Base-by-base conservation (phyloP, 2,329 filamentous ascomycete genomes). In the Arthrobotrys sphaeroides region DNA sequence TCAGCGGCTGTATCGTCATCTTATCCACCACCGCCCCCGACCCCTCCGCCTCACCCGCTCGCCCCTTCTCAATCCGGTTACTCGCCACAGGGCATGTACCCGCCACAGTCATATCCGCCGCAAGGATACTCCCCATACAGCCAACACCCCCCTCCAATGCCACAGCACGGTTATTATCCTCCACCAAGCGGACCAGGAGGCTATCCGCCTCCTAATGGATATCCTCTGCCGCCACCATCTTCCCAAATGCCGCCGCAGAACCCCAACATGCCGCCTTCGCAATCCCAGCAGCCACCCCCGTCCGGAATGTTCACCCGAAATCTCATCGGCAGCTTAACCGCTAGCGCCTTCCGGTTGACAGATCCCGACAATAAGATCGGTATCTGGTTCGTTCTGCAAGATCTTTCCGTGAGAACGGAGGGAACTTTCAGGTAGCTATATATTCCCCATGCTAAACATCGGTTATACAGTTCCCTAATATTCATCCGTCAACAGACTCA, bases 361-460 rank as follows among this genome's bases (percentile, higher is more conserved):
- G 94, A 98, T 78, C 88, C 89, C 0, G 85, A 91, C 13, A 90
- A 92, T 78, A 91, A 92, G 81, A 89, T 92, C 59, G 94, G 94
- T 1, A 93, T 97, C 78, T 99, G 94, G 94, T 99, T 99, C 80
- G 91, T 99, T 49, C 85, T 98, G 62, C 94, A 97, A 82, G 95
- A 99, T 83, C 85, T 99, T 45, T 97, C 93, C 80, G 94, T 99
- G 31, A 88, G 95, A 49, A 97, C 93, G 0, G 95, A 98, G 82
- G 95, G 95, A 9, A 88, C 86, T 73, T 99, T 98, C 83, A 88
- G 94, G 92, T 96, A 86, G 16, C 38, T 43, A 13, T 3, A 18
- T 3, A 38, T n/a, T 26, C n/a, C 28, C 16, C 22, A 28, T 42
- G 2, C 22, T 16, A 36, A 22, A n/a, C 13, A 16, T 42, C 22